phyloP scores from a whole-genome alignment of 768 basidiomycete species.

The Austroboletus festivus region DNA sequence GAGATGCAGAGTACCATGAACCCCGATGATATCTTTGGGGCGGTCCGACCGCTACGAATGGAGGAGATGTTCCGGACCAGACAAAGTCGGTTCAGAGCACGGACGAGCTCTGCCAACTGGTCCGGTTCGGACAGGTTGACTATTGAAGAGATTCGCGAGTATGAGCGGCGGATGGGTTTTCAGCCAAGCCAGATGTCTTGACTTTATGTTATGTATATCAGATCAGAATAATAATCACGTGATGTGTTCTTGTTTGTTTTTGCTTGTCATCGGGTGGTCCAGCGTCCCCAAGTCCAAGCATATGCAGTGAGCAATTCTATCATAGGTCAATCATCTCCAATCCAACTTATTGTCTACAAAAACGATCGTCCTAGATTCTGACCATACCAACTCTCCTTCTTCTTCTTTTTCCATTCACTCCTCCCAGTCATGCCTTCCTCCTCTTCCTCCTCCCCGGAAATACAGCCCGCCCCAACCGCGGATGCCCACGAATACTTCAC shows the following conservation, averaged over 20 bases:
- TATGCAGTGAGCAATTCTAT: slow-evolving; percentile 22
- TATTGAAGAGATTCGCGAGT: slow-evolving; percentile 78
- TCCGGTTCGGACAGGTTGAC: slow-evolving; percentile 87
- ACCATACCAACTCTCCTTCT: slow-evolving; percentile 29
- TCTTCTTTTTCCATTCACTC: slow-evolving; percentile 27
- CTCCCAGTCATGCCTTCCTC: slow-evolving; percentile 62
- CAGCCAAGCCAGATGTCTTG: slow-evolving; percentile 31
- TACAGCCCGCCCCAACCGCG: slow-evolving; percentile 45
- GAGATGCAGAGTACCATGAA: slow-evolving; percentile 82
- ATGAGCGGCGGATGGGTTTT: slow-evolving; percentile 90
- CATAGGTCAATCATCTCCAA: slow-evolving; percentile 25
- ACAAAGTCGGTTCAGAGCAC: slow-evolving; percentile 78
- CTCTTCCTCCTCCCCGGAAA: slow-evolving; percentile 77
- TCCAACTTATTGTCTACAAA: slow-evolving; percentile 30
- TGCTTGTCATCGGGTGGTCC: slow-evolving; percentile 17
- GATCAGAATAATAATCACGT: slow-evolving; percentile 8
- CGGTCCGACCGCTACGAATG: slow-evolving; percentile 82
- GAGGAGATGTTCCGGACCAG: slow-evolving; percentile 86
- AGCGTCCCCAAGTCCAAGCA: slow-evolving; percentile 8
- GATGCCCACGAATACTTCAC: slow-evolving; percentile 41
- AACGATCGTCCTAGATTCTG: slow-evolving; percentile 31
- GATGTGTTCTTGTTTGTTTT: slow-evolving; percentile 21
- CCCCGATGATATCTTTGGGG: slow-evolving; percentile 90
- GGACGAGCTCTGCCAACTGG: slow-evolving; percentile 97
- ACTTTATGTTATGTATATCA: not conserved